phyloP scores from a whole-genome alignment of 192 early-diverging fungal species.

The Gigaspora rosea region DNA sequence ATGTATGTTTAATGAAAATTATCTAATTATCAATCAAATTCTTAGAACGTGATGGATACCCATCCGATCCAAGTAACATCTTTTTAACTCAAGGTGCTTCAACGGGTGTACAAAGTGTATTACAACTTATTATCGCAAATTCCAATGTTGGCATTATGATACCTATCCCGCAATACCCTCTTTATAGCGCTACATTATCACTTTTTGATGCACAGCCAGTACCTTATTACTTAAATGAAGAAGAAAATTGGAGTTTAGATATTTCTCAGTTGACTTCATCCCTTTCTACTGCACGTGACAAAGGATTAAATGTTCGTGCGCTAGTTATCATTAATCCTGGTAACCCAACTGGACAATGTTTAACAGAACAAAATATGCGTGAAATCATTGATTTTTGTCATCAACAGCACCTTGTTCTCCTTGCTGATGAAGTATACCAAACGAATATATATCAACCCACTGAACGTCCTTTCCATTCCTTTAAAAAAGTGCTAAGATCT shows the following conservation, averaged over 20 bases:
- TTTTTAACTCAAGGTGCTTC: slow-evolving; percentile 94
- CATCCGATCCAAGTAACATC: slow-evolving; percentile 80
- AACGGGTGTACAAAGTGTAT: slow-evolving; percentile 88
- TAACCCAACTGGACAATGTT: slow-evolving; percentile 95
- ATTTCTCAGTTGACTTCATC: slow-evolving; percentile 66
- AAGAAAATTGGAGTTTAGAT: slow-evolving; percentile 78
- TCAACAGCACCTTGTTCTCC: slow-evolving; percentile 75
- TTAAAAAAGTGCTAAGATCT: slow-evolving; percentile 89
- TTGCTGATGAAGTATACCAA: slow-evolving; percentile 99
- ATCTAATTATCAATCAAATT: not conserved
- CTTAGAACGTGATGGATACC: slow-evolving; percentile 83
- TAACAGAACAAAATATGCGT: slow-evolving; percentile 79
- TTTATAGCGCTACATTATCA: slow-evolving; percentile 92
- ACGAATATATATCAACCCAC: slow-evolving; percentile 86
- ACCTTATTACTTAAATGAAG: slow-evolving; percentile 92
- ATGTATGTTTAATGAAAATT: not conserved
- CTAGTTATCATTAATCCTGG: slow-evolving; percentile 98
- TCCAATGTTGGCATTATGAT: slow-evolving; percentile 93
- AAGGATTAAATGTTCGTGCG: slow-evolving; percentile 88
- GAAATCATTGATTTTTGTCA: slow-evolving; percentile 91
- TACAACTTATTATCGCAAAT: slow-evolving; percentile 83
- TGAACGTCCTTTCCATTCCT: slow-evolving; percentile 88
- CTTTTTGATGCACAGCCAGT: slow-evolving; percentile 84
- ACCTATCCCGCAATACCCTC: slow-evolving; percentile 98
- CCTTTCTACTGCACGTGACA: slow-evolving; percentile 59